Base-by-base conservation (phyloP, 176 grass and related monocot genomes). In the Ananas comosus region DNA sequence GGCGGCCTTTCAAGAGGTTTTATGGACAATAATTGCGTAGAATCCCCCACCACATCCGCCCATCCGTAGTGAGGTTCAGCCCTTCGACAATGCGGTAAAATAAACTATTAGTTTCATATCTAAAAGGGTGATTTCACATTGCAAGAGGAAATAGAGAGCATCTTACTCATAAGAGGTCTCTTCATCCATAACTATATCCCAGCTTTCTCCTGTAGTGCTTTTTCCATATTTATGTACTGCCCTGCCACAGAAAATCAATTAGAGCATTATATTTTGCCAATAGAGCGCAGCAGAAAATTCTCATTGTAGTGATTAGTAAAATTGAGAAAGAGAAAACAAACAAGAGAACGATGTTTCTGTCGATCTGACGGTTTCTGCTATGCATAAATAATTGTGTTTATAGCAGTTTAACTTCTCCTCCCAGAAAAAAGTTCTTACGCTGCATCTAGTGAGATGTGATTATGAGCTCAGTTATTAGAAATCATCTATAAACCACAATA, bases 221-320 rank as follows among this genome's bases (percentile, higher is more conserved):
- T 99, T 99, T 2, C 94, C 89, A 14, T 99, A 99, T 66, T 99
- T 99, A 9, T 99, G 94, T 14, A 99, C 94, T 85, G 93, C 85
- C 53, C 94, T 99, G 84, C 51, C 78, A 65, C 52, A 70, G 3
- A 77, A 16, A 21, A 78, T 13, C 13, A 23, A 67, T 42, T 14
- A 42, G 64, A 66, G 8, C 3, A 18, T 33, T 14, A 23, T 14
- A 66, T 28, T 14, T 12, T 14, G 13, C 14, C 12, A 16, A 6
- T 16, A 13, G 10, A 14, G 19, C 24, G 3, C 6, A 42, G 33
- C 4, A 7, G 33, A 42, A 5, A 42, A 6, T 42, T 42, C 33
- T 42, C 33, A 42, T 6, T 6, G 6, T 7, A 42, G 6, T 42
- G 33, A 6, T 8, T 7, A 6, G 4, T 42, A 42, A 42, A 42